These are phyloP conservation scores for Pichia eremophila DNA, from an alignment of 805 yeast genomes.

Conservation along the genomic window DNA sequence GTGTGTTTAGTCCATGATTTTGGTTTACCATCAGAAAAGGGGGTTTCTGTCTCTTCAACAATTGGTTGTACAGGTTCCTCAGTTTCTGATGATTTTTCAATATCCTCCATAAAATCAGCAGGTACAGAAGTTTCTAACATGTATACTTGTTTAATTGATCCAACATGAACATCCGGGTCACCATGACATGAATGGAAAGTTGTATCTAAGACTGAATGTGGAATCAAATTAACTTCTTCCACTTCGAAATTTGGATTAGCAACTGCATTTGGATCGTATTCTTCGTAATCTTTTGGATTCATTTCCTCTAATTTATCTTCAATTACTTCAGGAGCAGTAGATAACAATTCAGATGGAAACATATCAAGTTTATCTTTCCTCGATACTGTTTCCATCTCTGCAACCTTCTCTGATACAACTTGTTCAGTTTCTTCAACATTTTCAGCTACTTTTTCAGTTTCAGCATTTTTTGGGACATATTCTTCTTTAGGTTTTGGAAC, in stretches of 20 bases:
- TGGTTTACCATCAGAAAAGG: background rate
- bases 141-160: conserved; percentile 6
- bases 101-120: background rate
- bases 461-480: too few relatives aligned
- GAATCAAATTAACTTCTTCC: conserved; percentile 8
- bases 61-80: background rate
- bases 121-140: background rate
- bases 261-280: background rate
- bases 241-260: conserved; percentile 3
- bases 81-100: background rate
- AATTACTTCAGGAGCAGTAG: conserved; percentile 6
- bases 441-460: too few relatives aligned
- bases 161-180: conserved; percentile 12
- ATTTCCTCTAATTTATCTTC: background rate
- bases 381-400: background rate
- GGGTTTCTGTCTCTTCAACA: background rate
- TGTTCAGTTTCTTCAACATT: too few relatives aligned
- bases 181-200: conserved; percentile 11
- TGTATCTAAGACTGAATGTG: conserved; percentile 8
- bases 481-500: conserved; percentile 1
- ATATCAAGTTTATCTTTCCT: background rate
- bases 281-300: background rate
- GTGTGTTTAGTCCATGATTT: conserved; percentile 7
- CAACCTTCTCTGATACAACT: too few relatives aligned
- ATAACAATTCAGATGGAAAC: conserved; percentile 5